Percentiles rank a stretch among this genome's conserved stretches.
These are phyloP conservation scores for Botrytis galanthina DNA, from an alignment of 2,329 filamentous ascomycete genomes.

Conservation along the genomic window DNA sequence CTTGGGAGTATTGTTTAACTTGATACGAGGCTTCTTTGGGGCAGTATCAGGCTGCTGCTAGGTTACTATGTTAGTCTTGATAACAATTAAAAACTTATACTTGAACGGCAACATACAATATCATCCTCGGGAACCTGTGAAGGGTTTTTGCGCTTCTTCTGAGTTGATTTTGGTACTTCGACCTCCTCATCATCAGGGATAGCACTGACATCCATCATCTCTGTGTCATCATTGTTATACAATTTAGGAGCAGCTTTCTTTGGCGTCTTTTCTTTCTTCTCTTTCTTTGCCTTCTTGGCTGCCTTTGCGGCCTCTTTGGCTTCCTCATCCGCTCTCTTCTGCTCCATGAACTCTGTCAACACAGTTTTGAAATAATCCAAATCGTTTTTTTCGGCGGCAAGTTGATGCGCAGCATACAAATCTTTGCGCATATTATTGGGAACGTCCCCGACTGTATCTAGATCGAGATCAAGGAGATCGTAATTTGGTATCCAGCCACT, in stretches of 20 bases:
- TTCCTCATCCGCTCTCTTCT: constrained; percentile 53
- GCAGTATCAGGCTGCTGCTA: constrained; percentile 46
- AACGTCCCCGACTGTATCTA: constrained; percentile 66
- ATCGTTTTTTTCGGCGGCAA: constrained; percentile 75
- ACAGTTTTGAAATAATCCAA: constrained; percentile 82
- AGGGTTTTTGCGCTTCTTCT: constrained; percentile 83
- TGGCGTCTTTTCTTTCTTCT: constrained; percentile 42
- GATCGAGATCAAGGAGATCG: constrained; percentile 73
- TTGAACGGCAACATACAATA: constrained; percentile 51
- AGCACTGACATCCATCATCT: constrained; percentile 55
- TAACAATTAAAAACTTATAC: not conserved
- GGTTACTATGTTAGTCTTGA: not conserved
- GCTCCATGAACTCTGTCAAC: constrained; percentile 67
- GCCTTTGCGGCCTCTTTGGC: constrained; percentile 47
- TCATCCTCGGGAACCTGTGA: constrained; percentile 53
- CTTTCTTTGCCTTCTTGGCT: constrained; percentile 46
- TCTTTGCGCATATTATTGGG: constrained; percentile 76
- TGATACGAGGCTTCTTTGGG: constrained; percentile 66
- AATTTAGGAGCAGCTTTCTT: constrained; percentile 49
- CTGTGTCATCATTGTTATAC: constrained; percentile 54
- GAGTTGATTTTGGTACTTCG: constrained; percentile 50
- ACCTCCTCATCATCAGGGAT: constrained; percentile 54
- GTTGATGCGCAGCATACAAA: constrained; percentile 72
- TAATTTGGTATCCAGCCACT: constrained; percentile 93
- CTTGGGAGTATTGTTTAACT: constrained; percentile 66